Evolutionary conservation across 2,329 filamentous ascomycete genomes (phyloP), one percentile per base, ranked within the genome.

Genomic region (Aureobasidium sp.): DNA sequence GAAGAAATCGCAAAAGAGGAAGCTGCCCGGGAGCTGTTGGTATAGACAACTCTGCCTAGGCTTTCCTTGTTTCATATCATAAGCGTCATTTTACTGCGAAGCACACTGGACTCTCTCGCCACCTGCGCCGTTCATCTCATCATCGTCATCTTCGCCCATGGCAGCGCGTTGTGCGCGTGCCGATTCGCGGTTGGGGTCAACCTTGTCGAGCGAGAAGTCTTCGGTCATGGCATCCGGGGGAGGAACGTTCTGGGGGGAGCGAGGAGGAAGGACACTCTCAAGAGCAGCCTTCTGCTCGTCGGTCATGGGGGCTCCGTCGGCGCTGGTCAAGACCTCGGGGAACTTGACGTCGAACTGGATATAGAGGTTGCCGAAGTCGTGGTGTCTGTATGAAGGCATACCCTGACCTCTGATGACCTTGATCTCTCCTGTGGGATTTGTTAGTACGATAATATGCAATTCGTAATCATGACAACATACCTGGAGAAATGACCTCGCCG

Each of bases 331-430:
- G 27, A 70, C 70, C 50, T 79, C 87, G 53, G 94, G 94, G 83
- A 99, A 97, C 79, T 96, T 96, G 78, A 99, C 91, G 71, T 90
- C 87, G 79, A 99, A 99, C 74, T 96, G 91, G 72, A 99, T 91
- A 81, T 94, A 99, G 69, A 99, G 82, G 79, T 99, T 97, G 71
- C 94, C 94, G 72, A 84, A 86, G 77, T 97, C 90, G 81, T 99
- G 94, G 77, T 97, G 94, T 69, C 94, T 86, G 77, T 86, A 89
- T 3, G 94, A 95, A 45, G 94, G 94, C 94, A 99, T 99, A 75
- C 94, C 94, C 78, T 99, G 94, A 66, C 91, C 92, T 67, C 90
- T 90, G 71, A 99, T 87, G 77, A 96, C 89, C 81, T 97, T 97
- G 74, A 97, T 84, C 67, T 90, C 82, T 68, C 90, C 94, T 96